These are phyloP conservation scores for Trifolium repens DNA, from an alignment of 306 rosid species.

Conservation along the genomic window DNA sequence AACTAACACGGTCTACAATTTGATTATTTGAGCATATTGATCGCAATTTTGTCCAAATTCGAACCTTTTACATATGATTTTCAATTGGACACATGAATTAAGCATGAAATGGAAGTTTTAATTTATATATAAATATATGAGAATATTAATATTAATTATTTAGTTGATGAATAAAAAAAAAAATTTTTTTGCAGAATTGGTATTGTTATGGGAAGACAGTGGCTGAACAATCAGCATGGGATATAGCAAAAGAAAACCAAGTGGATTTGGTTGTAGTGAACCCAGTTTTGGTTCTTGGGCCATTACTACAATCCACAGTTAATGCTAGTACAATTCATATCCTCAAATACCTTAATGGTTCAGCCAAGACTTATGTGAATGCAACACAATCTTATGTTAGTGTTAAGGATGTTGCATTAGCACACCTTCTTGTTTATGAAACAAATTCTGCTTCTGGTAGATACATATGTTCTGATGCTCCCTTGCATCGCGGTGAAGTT, in stretches of 20 bases:
- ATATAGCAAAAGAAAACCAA: conserved; percentile 61
- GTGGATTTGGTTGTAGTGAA: conserved; percentile 80
- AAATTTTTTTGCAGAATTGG: conserved; percentile 80
- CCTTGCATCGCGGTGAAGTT: conserved; percentile 82
- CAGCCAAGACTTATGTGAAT: conserved; percentile 81
- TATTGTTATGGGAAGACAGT: conserved; percentile 89
- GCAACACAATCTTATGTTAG: conserved; percentile 75
- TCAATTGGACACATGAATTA: too few relatives aligned
- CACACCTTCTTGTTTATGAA: conserved; percentile 76
- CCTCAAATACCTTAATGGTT: conserved; percentile 77
- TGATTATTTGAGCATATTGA: too few relatives aligned
- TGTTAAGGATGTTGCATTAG: conserved; percentile 82
- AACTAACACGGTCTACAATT: too few relatives aligned
- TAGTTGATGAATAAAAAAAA: too few relatives aligned
- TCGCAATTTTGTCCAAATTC: too few relatives aligned
- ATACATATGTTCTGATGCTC: conserved; percentile 72
- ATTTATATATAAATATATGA: too few relatives aligned
- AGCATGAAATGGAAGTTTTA: too few relatives aligned
- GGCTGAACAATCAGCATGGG: conserved; percentile 87
- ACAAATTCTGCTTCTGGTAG: conserved; percentile 77
- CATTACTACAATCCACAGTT: conserved; percentile 68
- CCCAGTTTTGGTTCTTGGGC: conserved; percentile 84
- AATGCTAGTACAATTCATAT: conserved; percentile 82
- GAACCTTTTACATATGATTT: too few relatives aligned
- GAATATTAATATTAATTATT: too few relatives aligned